Conservation (phyloP, 2,329 filamentous ascomycete genomes). For the Verticillium dahliae region DNA sequence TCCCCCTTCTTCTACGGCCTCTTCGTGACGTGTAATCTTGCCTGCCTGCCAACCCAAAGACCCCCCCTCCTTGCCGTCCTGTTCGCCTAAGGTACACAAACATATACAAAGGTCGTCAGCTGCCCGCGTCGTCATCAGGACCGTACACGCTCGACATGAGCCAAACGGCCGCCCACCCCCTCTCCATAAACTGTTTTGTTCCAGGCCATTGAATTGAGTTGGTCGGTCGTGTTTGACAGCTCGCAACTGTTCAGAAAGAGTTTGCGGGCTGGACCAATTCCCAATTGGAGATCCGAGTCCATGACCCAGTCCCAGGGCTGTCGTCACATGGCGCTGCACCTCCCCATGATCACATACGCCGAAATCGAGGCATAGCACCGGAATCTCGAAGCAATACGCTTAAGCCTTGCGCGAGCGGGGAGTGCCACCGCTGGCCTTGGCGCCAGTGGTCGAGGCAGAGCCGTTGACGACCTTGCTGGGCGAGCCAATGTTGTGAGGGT, state of each 20-base stretch:
- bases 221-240: not conserved
- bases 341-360: not conserved
- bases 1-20: not conserved
- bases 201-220: not conserved
- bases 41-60: constrained; percentile 5
- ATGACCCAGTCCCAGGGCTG: not conserved
- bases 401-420: constrained; percentile 68
- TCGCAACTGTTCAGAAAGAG: not conserved
- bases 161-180: not conserved
- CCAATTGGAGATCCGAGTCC: not conserved
- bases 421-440: constrained; percentile 52
- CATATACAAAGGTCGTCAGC: constrained; percentile 12
- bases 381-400: constrained; percentile 7
- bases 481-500: constrained; percentile 60
- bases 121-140: constrained; percentile 10
- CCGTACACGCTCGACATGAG: not conserved
- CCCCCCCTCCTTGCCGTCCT: not conserved
- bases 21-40: not conserved
- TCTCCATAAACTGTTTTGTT: not conserved
- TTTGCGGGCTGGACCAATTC: not conserved
- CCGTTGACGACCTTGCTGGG: constrained; percentile 46
- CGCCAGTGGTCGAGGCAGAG: constrained; percentile 45
- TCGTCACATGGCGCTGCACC: not conserved
- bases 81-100: constrained; percentile 4
- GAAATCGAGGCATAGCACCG: not conserved